Conservation (phyloP, 768 basidiomycete species). For the Tulasnella sp. region DNA sequence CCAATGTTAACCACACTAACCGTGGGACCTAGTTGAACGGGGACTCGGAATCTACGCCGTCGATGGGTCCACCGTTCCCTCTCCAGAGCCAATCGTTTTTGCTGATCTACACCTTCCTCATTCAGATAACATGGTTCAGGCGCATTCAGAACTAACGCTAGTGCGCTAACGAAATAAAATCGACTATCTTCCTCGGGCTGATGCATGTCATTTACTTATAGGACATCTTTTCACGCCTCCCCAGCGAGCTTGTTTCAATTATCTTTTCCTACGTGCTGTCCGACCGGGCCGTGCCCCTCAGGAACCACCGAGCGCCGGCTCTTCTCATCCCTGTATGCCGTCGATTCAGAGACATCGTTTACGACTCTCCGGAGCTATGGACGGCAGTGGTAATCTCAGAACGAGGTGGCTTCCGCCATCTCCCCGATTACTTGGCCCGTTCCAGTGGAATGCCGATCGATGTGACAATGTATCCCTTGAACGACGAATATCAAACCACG, state of each 20-base stretch:
- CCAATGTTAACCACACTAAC: no score
- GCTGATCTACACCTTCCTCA: no score
- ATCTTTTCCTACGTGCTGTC: neutral
- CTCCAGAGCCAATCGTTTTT: no score
- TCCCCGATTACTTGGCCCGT: neutral
- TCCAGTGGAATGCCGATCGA: neutral
- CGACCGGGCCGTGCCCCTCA: neutral
- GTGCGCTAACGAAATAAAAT: neutral
- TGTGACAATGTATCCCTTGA: neutral
- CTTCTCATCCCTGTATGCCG: neutral
- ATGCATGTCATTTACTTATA: neutral
- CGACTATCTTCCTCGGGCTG: neutral
- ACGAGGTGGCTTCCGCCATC: slow-evolving; percentile 6
- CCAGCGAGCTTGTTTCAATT: neutral
- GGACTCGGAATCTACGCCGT: no score
- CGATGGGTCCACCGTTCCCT: no score
- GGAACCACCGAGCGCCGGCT: neutral
- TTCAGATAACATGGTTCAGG: no score
- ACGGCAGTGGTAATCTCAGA: neutral
- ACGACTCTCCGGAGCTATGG: neutral
- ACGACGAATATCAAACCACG: neutral
- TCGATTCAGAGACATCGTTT: neutral
- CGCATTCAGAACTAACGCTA: neutral
- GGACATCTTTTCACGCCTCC: neutral
- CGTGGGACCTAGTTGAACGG: no score